A percentile compares a stretch with the other conserved stretches of the same genome.
These are phyloP conservation scores for Coniella vitis DNA, from an alignment of 2,329 filamentous ascomycete genomes.

Conservation along the genomic window DNA sequence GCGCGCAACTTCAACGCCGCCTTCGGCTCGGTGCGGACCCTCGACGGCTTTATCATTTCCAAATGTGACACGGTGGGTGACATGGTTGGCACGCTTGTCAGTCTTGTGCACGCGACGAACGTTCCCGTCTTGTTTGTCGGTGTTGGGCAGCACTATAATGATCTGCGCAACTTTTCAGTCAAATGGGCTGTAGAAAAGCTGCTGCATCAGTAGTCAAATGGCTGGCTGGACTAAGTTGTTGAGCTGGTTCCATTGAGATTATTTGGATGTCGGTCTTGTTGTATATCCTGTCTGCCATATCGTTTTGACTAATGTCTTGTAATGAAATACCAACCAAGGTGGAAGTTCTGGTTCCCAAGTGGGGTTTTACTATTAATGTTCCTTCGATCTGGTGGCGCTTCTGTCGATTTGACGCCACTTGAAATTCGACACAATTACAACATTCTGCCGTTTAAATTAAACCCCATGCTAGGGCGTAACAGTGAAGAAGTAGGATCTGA, in stretches of 20 bases:
- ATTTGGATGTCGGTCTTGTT: too few species aligned
- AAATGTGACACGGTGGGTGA: slow-evolving; percentile 99
- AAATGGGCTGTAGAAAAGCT: slow-evolving; percentile 64
- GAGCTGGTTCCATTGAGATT: not conserved
- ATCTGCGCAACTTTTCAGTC: slow-evolving; percentile 62
- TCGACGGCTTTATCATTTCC: slow-evolving; percentile 97
- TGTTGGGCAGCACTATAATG: slow-evolving; percentile 63
- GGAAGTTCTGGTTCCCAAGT: too few species aligned
- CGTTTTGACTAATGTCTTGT: not conserved
- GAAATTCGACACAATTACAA: too few species aligned
- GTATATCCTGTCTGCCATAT: not conserved
- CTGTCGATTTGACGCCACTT: too few species aligned
- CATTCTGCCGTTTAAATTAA: too few species aligned
- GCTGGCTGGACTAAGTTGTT: not conserved
- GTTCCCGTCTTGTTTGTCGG: slow-evolving; percentile 93
- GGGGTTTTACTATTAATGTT: too few species aligned
- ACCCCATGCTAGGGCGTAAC: too few species aligned
- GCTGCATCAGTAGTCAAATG: slow-evolving; percentile 40
- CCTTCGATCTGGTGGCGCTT: too few species aligned
- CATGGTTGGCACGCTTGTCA: slow-evolving; percentile 93
- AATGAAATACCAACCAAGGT: too few species aligned
- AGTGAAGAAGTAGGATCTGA: too few species aligned
- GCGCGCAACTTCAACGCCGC: slow-evolving; percentile 93
- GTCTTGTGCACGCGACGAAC: slow-evolving; percentile 93
- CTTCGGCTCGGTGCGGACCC: slow-evolving; percentile 70